Evolutionary conservation across 805 yeast genomes (phyloP).

Genomic region (Ogataea degrootiae): DNA sequence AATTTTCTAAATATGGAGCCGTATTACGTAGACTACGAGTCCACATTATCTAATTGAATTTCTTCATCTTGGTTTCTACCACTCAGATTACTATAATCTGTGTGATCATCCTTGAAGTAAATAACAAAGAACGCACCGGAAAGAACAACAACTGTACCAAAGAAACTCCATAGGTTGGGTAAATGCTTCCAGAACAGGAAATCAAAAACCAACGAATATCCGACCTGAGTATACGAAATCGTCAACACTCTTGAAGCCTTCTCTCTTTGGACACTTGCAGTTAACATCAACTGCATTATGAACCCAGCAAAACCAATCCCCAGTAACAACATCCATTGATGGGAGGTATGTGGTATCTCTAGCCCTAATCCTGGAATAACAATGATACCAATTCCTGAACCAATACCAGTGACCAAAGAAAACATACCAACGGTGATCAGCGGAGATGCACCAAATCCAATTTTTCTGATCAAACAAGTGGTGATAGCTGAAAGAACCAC

Average conservation of each 20-base stretch:
- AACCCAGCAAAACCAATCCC: constrained; percentile 69
- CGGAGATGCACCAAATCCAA: constrained; percentile 71
- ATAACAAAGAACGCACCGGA: constrained; percentile 51
- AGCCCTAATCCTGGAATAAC: constrained; percentile 51
- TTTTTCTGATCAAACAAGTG: constrained; percentile 58
- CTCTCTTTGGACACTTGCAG: constrained; percentile 32
- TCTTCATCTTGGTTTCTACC: too few relatives aligned
- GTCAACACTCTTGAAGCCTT: constrained; percentile 49
- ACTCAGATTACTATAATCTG: not conserved
- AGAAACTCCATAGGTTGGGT: constrained; percentile 59
- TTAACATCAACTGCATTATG: constrained; percentile 63
- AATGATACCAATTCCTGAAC: constrained; percentile 45
- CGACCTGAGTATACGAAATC: constrained; percentile 63
- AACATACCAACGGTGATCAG: constrained; percentile 68
- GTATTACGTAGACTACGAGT: too few relatives aligned
- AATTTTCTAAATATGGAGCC: not conserved
- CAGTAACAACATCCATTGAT: constrained; percentile 58
- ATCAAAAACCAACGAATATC: constrained; percentile 72
- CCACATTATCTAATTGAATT: too few relatives aligned
- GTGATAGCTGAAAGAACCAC: constrained; percentile 60
- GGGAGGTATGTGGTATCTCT: constrained; percentile 46
- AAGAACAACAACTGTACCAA: constrained; percentile 63
- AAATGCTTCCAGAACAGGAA: constrained; percentile 59
- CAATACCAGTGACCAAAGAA: constrained; percentile 50
- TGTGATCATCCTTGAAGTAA: not conserved